Evolutionary conservation across 495 filamentous ascomycete genomes (phyloP), one percentile per base, ranked within the genome.

Genomic region (Tuber aestivum): DNA sequence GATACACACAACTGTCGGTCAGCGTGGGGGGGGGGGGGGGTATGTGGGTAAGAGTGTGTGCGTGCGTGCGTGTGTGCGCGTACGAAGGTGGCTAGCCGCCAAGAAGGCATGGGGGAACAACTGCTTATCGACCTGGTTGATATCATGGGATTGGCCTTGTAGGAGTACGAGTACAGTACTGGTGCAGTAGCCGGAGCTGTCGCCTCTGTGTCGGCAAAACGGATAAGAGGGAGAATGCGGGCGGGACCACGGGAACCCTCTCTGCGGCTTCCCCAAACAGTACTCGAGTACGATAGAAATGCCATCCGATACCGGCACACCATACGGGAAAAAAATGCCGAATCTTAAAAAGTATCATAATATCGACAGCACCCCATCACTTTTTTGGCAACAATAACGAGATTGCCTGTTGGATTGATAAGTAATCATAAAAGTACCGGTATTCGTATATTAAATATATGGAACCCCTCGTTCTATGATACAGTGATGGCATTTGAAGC

Each of bases 161-260:
- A 79, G 70, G 72, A 72, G 72, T 73, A 73, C 76, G 7, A 18
- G 44, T 42, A 42, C 41, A 12, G 44, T 48, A n/a, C 45, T 8
- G 21, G n/a, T n/a, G n/a, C n/a, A n/a, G n/a, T n/a, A n/a, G n/a
- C n/a, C n/a, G n/a, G n/a, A n/a, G n/a, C n/a, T n/a, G n/a, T n/a
- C n/a, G n/a, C n/a, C n/a, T n/a, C n/a, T n/a, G 9, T 32, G 75
- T 79, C 72, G 78, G 70, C 70, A 79, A 79, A 79, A 79, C 78
- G 78, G 78, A 72, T 79, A 79, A 79, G 78, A 79, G 70, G 69
- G 78, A 68, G 72, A 70, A 71, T 71, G 76, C 72, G 75, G 73
- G 71, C 72, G 12, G 10, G 50, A 32, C 50, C 14, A 14, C 9
- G 0, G n/a, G 27, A 65, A 65, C 4, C n/a, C 56, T 72, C 32